Base-by-base conservation (phyloP, 805 yeast genomes). In the Lipomyces sp. region DNA sequence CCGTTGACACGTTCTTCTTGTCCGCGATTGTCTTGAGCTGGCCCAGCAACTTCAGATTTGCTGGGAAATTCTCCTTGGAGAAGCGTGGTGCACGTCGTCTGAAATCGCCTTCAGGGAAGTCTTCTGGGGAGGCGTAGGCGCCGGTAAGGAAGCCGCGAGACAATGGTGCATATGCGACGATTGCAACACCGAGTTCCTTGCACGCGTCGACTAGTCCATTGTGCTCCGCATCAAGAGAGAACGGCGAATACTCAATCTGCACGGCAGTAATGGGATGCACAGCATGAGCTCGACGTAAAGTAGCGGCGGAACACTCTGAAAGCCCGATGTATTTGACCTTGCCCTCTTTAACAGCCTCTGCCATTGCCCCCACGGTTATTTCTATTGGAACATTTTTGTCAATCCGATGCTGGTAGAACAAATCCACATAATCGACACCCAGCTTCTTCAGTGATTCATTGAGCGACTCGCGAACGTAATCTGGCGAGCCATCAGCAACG, bases 161-260 rank as follows among this genome's bases (percentile, higher is more conserved):
- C 48, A 89, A 73, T 28, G 96, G 96, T 28, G 95, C 84, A 68
- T 89, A 89, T 23, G 89, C 86, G 50, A 86, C 72, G 28, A 86
- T 71, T 13, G 93, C 84, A 49, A 89, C 77, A 14, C 73, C 73
- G 31, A 74, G 67, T 54, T 82, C 79, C 19, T 77, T 74, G 57
- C 83, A 79, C 4, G 77, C 74, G 2, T 74, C 78, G 55, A 82
- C 76, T 19, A 84, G 74, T 1, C 91, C 95, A 63, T 84, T 80
- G 2, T 65, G 51, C 39, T 80, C 63, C 34, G 83, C 76, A 14
- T 84, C 86, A 39, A 79, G 76, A n/a, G 80, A 66, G 70, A 83
- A 79, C 50, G 90, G 64, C 2, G 95, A 86, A 53, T 83, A 76
- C 68, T 89, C 97, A 38, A 84, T 74, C 70, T 89, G 96, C 39